Percentiles rank a stretch among this genome's conserved stretches.
phyloP scores from a whole-genome alignment of 2,329 filamentous ascomycete genomes.

The Xylaria sp. region DNA sequence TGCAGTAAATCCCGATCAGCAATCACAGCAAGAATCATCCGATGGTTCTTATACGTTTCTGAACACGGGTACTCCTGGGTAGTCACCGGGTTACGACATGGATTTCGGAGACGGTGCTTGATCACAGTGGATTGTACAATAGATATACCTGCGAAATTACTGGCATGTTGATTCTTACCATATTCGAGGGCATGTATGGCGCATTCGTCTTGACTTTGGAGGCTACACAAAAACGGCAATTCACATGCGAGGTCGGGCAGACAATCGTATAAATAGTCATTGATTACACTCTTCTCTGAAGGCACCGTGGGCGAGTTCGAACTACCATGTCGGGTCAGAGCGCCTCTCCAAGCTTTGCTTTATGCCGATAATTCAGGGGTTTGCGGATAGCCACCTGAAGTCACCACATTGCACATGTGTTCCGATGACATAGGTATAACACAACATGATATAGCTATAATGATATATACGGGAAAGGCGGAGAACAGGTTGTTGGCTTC shows the following conservation, averaged over 20 bases:
- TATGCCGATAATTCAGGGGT: no score
- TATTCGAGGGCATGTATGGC: conserved; percentile 10
- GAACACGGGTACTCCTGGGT: conserved; percentile 30
- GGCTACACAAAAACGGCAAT: background rate
- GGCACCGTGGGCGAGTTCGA: background rate
- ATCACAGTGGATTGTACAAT: conserved; percentile 10
- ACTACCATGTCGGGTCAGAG: no score
- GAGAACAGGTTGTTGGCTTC: no score
- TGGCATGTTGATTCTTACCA: conserved; percentile 15
- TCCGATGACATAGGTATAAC: background rate
- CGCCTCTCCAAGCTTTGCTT: no score
- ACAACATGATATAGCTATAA: background rate
- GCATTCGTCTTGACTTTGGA: background rate
- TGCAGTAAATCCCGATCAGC: conserved; percentile 36
- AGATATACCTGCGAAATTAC: conserved; percentile 19
- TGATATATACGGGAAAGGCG: background rate
- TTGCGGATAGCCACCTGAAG: background rate
- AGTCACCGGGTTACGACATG: conserved; percentile 13
- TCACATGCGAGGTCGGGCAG: conserved; percentile 7
- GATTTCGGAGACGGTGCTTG: conserved; percentile 2
- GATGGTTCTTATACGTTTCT: conserved; percentile 37
- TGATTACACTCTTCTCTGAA: conserved; percentile 21
- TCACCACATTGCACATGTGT: background rate
- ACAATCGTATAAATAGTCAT: conserved; percentile 12
- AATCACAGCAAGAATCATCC: conserved; percentile 33